These are phyloP conservation scores for Tripterygium wilfordii DNA, from an alignment of 177 flowering plant genomes.

Conservation along the genomic window DNA sequence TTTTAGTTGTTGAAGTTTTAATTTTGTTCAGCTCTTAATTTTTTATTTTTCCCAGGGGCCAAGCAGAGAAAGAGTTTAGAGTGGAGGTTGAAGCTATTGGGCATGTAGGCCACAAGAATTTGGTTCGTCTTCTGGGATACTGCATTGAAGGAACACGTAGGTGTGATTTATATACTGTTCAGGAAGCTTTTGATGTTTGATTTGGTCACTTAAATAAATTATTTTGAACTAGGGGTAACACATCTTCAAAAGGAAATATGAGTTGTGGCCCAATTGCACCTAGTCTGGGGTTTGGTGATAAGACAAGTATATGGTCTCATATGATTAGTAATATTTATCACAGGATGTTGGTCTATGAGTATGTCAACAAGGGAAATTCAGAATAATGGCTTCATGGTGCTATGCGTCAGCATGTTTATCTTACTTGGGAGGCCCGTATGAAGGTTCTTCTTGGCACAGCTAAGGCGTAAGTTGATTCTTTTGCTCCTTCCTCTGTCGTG, in stretches of 20 bases:
- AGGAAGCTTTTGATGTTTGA: neutral
- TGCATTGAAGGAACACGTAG: slow-evolving; percentile 91
- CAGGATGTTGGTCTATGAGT: slow-evolving; percentile 89
- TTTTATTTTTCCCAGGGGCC: slow-evolving; percentile 50
- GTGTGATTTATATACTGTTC: slow-evolving; percentile 24
- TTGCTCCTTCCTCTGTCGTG: neutral
- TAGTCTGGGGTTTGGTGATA: neutral
- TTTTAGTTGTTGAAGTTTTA: neutral
- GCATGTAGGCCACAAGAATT: slow-evolving; percentile 87
- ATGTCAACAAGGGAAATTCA: slow-evolving; percentile 83
- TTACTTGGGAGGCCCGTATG: slow-evolving; percentile 90
- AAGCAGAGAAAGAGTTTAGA: slow-evolving; percentile 89
- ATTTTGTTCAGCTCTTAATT: slow-evolving; percentile 1
- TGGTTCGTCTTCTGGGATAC: slow-evolving; percentile 90
- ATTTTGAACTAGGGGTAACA: too few relatives aligned
- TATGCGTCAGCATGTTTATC: slow-evolving; percentile 81
- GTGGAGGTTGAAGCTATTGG: slow-evolving; percentile 96
- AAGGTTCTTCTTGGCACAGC: slow-evolving; percentile 83
- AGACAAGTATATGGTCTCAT: neutral
- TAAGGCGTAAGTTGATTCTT: slow-evolving; percentile 62
- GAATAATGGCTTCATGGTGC: slow-evolving; percentile 98
- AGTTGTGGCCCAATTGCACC: too few relatives aligned
- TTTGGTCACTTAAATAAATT: neutral
- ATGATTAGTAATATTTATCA: neutral
- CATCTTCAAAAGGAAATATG: too few relatives aligned